Evolutionary conservation across 176 grass and related monocot genomes (phyloP).

Genomic region (Triticum dicoccoides): DNA sequence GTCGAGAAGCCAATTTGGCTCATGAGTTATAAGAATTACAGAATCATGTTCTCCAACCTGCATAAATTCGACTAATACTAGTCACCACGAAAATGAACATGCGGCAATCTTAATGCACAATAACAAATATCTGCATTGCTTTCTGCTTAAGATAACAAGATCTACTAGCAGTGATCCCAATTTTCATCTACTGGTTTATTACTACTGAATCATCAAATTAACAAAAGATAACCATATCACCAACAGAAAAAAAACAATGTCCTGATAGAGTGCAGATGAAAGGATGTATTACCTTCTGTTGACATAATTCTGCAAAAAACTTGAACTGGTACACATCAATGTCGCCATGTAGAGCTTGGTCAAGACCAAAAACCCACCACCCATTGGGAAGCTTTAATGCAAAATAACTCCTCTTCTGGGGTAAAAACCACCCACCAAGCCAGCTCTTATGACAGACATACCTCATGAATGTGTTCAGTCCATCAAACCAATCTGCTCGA

Average conservation of each 20-base stretch:
- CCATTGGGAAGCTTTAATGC: constrained; percentile 90
- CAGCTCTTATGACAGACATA: constrained; percentile 96
- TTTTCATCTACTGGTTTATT: not conserved
- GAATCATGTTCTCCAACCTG: constrained; percentile 83
- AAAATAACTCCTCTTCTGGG: constrained; percentile 99
- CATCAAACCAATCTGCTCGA: constrained; percentile 98
- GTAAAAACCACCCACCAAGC: constrained; percentile 97
- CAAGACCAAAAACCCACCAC: constrained; percentile 99
- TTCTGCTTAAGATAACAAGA: constrained; percentile 12
- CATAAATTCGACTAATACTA: constrained; percentile 21
- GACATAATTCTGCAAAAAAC: constrained; percentile 91
- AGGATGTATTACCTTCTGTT: constrained; percentile 58
- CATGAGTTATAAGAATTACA: constrained; percentile 92
- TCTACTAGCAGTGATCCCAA: not conserved
- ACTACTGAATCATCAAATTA: constrained; percentile 10
- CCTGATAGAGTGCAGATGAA: not conserved
- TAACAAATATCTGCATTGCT: not conserved
- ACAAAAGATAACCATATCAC: not conserved
- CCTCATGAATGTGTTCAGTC: constrained; percentile 94
- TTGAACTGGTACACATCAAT: constrained; percentile 99
- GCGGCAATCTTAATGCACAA: not conserved
- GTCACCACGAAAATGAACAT: not conserved
- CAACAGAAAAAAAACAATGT: not conserved
- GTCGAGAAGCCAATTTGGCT: constrained; percentile 98
- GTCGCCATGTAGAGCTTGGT: constrained; percentile 95